Base-by-base conservation (phyloP, 805 yeast genomes). In the Vanderwaltozyma yarrowii region DNA sequence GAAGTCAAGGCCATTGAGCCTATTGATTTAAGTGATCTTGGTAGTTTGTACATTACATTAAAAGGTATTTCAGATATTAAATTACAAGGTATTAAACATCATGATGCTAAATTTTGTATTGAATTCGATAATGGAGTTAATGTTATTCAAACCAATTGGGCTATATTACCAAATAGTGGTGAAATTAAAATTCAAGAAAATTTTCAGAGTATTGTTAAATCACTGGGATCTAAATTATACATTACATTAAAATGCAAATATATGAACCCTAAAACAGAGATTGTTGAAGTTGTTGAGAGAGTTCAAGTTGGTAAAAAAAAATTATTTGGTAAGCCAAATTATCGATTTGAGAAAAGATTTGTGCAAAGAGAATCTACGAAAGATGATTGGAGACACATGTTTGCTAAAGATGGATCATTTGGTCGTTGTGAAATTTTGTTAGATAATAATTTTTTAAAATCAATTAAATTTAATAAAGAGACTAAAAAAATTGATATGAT, bases 381-480 rank as follows among this genome's bases (percentile, higher is more conserved):
- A 19, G 94, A 82, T 61, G 62, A 69, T 2, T 73, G 89, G 80
- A 73, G 71, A 25, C 58, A 66, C 25, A 62, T 73, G 39, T 70
- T 86, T 45, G 95, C 96, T 2, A 67, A 69, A 25, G 94, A 86
- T 57, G 97, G 97, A 2, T 84, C 95, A 27, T 87, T 84, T 67
- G 95, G 86, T 8, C 70, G 89, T 50, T 73, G 82, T 38, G 77
- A 80, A 47, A 66, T 88, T 38, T 71, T 71, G 8, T 32, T 59
- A 7, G 38, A 45, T 37, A 42, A 43, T 4, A 40, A 34, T 4
- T 45, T 46, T 30, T 41, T 59, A 28, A 27, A 43, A 2, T 32
- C 40, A 21, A 33, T 35, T 14, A 38, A 42, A 30, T 55, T 47
- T 28, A 41, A 35, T 5, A 30, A 38, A 16, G 39, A 39, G 16